Evolutionary conservation across 768 basidiomycete genomes (phyloP).

Genomic region (Agrocybe pediades): DNA sequence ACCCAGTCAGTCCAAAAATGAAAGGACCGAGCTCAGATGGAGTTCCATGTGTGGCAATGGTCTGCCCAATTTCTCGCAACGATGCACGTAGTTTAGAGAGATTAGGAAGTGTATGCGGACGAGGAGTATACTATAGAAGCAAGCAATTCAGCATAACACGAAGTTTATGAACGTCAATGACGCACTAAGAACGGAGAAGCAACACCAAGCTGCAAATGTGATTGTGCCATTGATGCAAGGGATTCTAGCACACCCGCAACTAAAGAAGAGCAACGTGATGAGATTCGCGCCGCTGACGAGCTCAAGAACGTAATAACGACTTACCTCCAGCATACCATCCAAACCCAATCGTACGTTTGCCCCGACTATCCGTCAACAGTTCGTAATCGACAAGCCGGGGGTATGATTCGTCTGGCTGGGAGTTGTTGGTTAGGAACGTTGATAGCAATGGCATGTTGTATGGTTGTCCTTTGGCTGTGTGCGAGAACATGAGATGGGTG

Average conservation of each 20-base stretch:
- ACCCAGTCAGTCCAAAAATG: constrained; percentile 85
- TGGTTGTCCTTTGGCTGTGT: constrained; percentile 83
- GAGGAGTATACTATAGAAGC: constrained; percentile 62
- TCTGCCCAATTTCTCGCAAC: constrained; percentile 57
- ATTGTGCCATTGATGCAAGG: constrained; percentile 74
- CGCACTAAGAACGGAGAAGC: constrained; percentile 83
- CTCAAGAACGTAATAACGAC: constrained; percentile 12
- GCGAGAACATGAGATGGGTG: constrained; percentile 91
- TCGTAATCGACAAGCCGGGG: constrained; percentile 85
- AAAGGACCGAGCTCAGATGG: constrained; percentile 72
- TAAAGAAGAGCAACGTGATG: constrained; percentile 27
- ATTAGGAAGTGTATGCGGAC: constrained; percentile 74
- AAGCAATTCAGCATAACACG: not conserved
- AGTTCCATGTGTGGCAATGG: constrained; percentile 58
- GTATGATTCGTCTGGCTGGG: constrained; percentile 15
- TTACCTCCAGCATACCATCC: constrained; percentile 91
- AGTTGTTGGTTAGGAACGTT: constrained; percentile 47
- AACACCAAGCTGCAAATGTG: constrained; percentile 75
- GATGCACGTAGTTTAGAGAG: constrained; percentile 52
- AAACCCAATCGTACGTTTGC: constrained; percentile 84
- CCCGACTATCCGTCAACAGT: constrained; percentile 59
- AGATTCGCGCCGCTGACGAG: not conserved
- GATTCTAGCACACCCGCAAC: constrained; percentile 88
- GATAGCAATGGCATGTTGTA: constrained; percentile 85
- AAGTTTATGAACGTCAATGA: constrained; percentile 2